These are phyloP conservation scores for Fragaria nilgerrensis DNA, from an alignment of 306 rosid species.

Conservation along the genomic window DNA sequence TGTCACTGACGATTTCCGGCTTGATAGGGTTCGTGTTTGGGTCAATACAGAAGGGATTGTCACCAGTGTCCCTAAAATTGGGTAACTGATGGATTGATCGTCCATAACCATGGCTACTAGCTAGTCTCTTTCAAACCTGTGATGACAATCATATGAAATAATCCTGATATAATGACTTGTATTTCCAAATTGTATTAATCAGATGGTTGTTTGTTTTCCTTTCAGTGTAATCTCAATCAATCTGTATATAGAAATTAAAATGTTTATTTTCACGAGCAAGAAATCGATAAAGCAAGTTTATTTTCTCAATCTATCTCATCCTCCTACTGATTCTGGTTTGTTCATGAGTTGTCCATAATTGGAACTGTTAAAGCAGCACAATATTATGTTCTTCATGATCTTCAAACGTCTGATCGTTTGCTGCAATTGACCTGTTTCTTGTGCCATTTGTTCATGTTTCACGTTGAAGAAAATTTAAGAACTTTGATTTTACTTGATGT, in stretches of 20 bases:
- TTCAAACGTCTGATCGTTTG: background rate
- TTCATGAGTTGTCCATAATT: background rate
- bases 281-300: too few species aligned
- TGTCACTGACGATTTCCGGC: slow-evolving; percentile 38
- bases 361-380: background rate
- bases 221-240: background rate
- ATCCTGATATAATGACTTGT: background rate
- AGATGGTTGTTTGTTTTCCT: background rate
- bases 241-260: background rate
- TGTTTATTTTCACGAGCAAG: too few species aligned
- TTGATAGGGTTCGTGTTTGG: slow-evolving; percentile 56
- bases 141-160: background rate
- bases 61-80: slow-evolving; percentile 37
- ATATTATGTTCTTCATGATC: background rate
- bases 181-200: too few species aligned
- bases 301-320: too few species aligned
- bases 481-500: background rate
- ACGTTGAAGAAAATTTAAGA: background rate
- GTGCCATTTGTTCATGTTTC: background rate
- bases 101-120: background rate
- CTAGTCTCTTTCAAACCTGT: background rate
- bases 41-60: slow-evolving; percentile 19
- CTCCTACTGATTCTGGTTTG: background rate
- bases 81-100: slow-evolving; percentile 7
- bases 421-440: background rate